phyloP scores from a whole-genome alignment of 306 rosid species.

The Prunus armeniaca region DNA sequence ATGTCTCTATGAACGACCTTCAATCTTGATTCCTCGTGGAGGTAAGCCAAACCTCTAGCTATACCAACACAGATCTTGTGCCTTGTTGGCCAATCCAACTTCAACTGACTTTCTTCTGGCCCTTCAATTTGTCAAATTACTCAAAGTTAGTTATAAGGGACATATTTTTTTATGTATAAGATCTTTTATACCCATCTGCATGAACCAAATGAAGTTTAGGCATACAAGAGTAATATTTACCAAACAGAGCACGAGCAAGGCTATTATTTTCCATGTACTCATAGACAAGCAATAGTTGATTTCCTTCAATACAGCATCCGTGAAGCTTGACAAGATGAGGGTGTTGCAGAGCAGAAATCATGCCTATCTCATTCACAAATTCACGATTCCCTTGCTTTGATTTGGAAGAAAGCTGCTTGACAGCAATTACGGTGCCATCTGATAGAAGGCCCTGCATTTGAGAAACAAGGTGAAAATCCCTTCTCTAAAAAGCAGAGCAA shows the following conservation, averaged over 20 bases:
- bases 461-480: not conserved
- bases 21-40: slow-evolving; percentile 40
- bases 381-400: slow-evolving; percentile 44
- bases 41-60: slow-evolving; percentile 34
- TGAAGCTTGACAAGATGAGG: slow-evolving; percentile 42
- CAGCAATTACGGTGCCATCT: slow-evolving; percentile 28
- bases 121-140: slow-evolving; percentile 15
- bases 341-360: slow-evolving; percentile 44
- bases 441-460: slow-evolving; percentile 31
- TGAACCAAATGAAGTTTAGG: not conserved
- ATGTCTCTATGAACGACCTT: slow-evolving; percentile 48
- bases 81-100: slow-evolving; percentile 36
- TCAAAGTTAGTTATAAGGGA: not conserved
- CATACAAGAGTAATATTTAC: slow-evolving; percentile 14
- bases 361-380: slow-evolving; percentile 41
- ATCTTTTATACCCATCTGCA: not conserved
- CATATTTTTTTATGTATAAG: not conserved
- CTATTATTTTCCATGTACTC: slow-evolving; percentile 38
- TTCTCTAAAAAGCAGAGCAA: not conserved
- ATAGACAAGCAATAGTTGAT: slow-evolving; percentile 35
- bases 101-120: not conserved
- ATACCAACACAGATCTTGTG: slow-evolving; percentile 30
- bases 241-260: slow-evolving; percentile 32
- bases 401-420: slow-evolving; percentile 38
- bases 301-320: slow-evolving; percentile 42